Percentiles rank a stretch among this genome's conserved stretches.
phyloP scores from a whole-genome alignment of 371 early-diverging fungal species.

The Mucor ambiguus region DNA sequence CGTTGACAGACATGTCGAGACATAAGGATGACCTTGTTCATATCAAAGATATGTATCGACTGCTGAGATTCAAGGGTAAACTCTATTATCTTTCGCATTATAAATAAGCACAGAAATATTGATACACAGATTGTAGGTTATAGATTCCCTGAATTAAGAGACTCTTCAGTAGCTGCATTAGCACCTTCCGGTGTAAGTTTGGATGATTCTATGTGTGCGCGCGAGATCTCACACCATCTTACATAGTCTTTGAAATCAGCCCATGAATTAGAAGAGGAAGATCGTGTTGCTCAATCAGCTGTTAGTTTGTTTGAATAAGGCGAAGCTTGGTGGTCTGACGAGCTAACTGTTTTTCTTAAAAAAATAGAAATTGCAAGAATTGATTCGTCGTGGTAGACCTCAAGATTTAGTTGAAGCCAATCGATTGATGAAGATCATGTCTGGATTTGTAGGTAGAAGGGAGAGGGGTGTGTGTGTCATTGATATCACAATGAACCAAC shows the following conservation, averaged over 20 bases:
- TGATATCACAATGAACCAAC: not conserved
- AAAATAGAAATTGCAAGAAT: not conserved
- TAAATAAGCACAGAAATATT: too few species aligned
- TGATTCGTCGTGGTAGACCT: slow-evolving; percentile 86
- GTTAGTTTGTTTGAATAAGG: slow-evolving; percentile 44
- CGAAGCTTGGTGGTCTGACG: too few species aligned
- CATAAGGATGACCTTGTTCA: slow-evolving; percentile 91
- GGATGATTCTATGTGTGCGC: not conserved
- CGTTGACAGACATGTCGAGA: slow-evolving; percentile 83
- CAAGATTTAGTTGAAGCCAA: slow-evolving; percentile 95
- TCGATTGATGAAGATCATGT: slow-evolving; percentile 94
- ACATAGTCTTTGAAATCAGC: slow-evolving; percentile 76
- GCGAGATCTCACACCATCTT: not conserved
- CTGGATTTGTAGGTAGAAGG: slow-evolving; percentile 80
- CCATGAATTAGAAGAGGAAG: slow-evolving; percentile 95
- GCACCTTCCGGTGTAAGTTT: slow-evolving; percentile 60
- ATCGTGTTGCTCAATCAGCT: slow-evolving; percentile 87
- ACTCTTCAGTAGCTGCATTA: slow-evolving; percentile 63
- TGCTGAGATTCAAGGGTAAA: slow-evolving; percentile 81
- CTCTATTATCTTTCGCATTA: not conserved
- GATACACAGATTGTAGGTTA: slow-evolving; percentile 55
- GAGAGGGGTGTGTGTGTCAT: not conserved
- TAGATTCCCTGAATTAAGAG: slow-evolving; percentile 79
- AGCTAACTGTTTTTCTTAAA: not conserved
- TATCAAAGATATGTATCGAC: slow-evolving; percentile 93